Evolutionary conservation across 257 asterid genomes (phyloP).

Genomic region (Ajuga chamaepitys): DNA sequence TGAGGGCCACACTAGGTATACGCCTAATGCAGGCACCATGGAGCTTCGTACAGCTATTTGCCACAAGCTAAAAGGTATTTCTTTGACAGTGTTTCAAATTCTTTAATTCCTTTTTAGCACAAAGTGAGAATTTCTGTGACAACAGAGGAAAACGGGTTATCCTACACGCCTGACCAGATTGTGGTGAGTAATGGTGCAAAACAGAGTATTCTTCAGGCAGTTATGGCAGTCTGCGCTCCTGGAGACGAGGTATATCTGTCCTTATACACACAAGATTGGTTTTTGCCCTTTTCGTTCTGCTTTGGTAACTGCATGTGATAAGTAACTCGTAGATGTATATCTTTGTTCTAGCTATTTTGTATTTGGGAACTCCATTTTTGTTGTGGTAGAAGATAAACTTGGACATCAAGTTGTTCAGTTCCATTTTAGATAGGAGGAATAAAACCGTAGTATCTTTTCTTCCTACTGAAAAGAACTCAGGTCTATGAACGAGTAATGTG

Average conservation of each 20-base stretch:
- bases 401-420: not conserved
- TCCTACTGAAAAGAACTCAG: too few relatives aligned
- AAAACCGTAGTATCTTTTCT: too few relatives aligned
- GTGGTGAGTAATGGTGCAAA: constrained; percentile 97
- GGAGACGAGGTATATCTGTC: constrained; percentile 73
- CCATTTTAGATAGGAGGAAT: too few relatives aligned
- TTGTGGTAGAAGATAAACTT: not conserved
- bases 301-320: not conserved
- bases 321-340: not conserved
- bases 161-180: constrained; percentile 81
- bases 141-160: constrained; percentile 83
- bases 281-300: not conserved
- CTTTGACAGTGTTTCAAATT: not conserved
- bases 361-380: not conserved
- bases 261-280: not conserved
- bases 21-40: constrained; percentile 87
- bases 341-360: not conserved
- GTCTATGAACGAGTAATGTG: too few relatives aligned
- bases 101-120: not conserved
- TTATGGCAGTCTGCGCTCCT: constrained; percentile 94
- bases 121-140: not conserved
- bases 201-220: constrained; percentile 84
- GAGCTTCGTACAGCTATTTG: constrained; percentile 87
- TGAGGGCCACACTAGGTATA: constrained; percentile 83
- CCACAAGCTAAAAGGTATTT: constrained; percentile 76